A percentile compares a stretch with the other conserved stretches of the same genome.
phyloP scores from a whole-genome alignment of 306 rosid genomes.

The Trifolium fragiferum region DNA sequence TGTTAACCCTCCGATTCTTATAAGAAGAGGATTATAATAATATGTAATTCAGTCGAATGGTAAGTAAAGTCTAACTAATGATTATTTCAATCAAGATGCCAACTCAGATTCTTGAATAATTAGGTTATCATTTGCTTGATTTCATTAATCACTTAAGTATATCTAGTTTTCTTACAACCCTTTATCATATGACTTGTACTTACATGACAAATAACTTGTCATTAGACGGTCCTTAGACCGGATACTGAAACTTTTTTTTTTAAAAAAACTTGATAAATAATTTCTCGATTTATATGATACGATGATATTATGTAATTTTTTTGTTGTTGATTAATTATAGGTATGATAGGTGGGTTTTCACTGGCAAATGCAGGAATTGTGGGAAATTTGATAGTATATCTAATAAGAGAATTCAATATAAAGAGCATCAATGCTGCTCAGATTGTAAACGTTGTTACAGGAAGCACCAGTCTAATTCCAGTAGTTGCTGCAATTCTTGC shows the following conservation, averaged over 20 bases:
- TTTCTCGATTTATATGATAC: too few relatives aligned
- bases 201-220: not conserved
- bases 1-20: not conserved
- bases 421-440: constrained; percentile 59
- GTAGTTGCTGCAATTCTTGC: constrained; percentile 58
- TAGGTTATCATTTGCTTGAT: too few relatives aligned
- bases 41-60: too few relatives aligned
- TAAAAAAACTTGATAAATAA: too few relatives aligned
- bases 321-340: constrained; percentile 31
- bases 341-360: constrained; percentile 41
- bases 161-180: too few relatives aligned
- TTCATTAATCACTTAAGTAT: too few relatives aligned
- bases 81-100: too few relatives aligned
- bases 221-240: too few relatives aligned
- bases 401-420: constrained; percentile 47
- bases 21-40: too few relatives aligned
- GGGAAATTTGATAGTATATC: constrained; percentile 56
- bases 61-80: too few relatives aligned
- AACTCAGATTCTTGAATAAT: not conserved
- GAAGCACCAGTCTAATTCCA: constrained; percentile 48
- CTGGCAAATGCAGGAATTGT: constrained; percentile 46
- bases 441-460: constrained; percentile 46
- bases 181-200: too few relatives aligned
- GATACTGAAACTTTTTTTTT: too few relatives aligned
- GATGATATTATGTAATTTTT: not conserved